Evolutionary conservation across 1,284 basidiomycete species (phyloP), one percentile per base, ranked within the genome.

Genomic region (Tilletia walkeri): DNA sequence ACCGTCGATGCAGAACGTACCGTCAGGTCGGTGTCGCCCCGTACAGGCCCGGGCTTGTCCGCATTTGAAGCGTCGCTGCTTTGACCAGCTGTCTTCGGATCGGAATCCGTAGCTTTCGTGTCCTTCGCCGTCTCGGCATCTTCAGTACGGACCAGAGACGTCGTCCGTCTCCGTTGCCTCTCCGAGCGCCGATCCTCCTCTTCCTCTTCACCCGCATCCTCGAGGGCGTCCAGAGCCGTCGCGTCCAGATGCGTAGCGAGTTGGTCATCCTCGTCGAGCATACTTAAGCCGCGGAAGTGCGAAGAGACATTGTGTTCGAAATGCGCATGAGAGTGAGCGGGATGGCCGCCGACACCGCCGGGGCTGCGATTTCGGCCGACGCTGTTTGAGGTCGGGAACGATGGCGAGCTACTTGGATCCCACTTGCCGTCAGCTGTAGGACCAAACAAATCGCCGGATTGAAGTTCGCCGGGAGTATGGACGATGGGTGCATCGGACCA

Each of bases 191-290:
- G 18, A 9, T 70, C 74, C 4, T 70, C 65, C 18, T 69, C 69
- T 14, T 74, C 73, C 14, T 71, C 70, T 16, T 72, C 73, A 20
- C 72, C 71, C 12, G 75, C 75, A 20, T 76, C 73, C 53, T 73
- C 67, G 49, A 76, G 65, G n/a, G 74, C 66, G 18, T 75, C 75
- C 38, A 69, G 65, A n/a, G 72, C 73, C 9, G 69, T 70, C 3
- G 56, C 24, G 9, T 70, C 68, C 59, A 54, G 47, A 3, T 69
- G 69, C 20, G 65, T 73, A 59, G 54, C 54, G 34, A 74, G 49
- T 24, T 73, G 72, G 1, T 76, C 75, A 38, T 73, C 68, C 10
- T 65, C 68, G 12, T 72, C 75, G 34, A 76, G 36, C 10, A 61
- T n/a, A 61, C 56, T 61, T 7, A 61, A 18, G 7, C 56, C 56